Conservation (phyloP, 257 asterid species). For the Ajuga chamaepitys region DNA sequence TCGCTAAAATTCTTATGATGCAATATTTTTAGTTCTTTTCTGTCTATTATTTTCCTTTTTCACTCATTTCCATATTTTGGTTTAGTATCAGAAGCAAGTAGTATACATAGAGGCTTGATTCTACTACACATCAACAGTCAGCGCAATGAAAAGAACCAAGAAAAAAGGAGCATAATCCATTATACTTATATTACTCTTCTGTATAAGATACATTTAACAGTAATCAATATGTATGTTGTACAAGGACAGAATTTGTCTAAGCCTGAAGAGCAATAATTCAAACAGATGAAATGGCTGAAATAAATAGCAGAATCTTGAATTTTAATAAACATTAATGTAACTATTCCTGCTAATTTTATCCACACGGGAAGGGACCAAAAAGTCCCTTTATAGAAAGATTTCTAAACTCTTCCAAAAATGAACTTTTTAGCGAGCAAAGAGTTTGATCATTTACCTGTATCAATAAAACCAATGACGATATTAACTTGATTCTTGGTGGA, state of each 20-base stretch:
- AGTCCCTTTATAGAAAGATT: not conserved
- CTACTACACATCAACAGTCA: conserved; percentile 1
- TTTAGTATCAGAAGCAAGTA: conserved; percentile 1
- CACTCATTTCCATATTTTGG: not conserved
- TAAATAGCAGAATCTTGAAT: not conserved
- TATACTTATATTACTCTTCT: not conserved
- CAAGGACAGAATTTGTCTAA: not conserved
- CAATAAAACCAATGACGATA: conserved; percentile 88
- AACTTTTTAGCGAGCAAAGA: not conserved
- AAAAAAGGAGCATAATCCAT: not conserved
- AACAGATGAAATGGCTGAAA: not conserved
- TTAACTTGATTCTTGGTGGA: conserved; percentile 91
- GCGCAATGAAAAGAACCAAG: not conserved
- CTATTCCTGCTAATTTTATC: not conserved
- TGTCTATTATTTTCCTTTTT: not conserved
- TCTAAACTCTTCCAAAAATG: not conserved
- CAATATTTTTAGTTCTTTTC: not conserved
- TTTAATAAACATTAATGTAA: not conserved
- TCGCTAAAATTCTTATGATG: not conserved
- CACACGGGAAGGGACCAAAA: not conserved
- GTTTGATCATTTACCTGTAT: conserved; percentile 52
- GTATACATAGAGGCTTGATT: not conserved
- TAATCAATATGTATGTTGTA: not conserved
- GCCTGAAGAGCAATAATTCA: not conserved
- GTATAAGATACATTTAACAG: not conserved